Percentiles rank a stretch among this genome's conserved stretches.
These are phyloP conservation scores for Lactuca saligna DNA, from an alignment of 129 eudicot genomes.

Conservation along the genomic window DNA sequence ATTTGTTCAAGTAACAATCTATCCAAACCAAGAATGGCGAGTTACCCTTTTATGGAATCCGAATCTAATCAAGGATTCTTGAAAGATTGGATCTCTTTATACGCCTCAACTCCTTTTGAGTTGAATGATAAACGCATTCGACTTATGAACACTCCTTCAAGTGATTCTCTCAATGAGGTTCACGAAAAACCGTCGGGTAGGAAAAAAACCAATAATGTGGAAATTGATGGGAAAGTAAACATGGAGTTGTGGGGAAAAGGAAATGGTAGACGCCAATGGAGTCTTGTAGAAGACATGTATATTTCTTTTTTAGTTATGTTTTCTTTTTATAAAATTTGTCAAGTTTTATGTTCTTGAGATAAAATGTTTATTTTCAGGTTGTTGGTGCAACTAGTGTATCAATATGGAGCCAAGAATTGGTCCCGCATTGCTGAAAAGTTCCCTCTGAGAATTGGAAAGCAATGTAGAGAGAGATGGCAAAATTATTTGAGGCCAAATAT, in stretches of 20 bases:
- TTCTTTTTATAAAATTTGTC: background rate
- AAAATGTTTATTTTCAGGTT: constrained; percentile 27
- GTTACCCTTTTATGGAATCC: constrained; percentile 24
- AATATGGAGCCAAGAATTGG: constrained; percentile 47
- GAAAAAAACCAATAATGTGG: constrained; percentile 17
- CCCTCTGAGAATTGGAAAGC: constrained; percentile 50
- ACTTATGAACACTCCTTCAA: too few relatives aligned
- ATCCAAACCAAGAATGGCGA: constrained; percentile 18
- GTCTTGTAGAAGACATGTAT: constrained; percentile 44
- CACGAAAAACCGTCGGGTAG: background rate
- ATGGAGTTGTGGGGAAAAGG: constrained; percentile 9
- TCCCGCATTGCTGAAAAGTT: constrained; percentile 44
- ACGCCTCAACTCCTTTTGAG: constrained; percentile 4
- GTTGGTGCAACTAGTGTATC: constrained; percentile 38
- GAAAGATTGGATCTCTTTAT: constrained; percentile 15
- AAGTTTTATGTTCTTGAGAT: background rate
- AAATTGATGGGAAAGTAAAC: constrained; percentile 18
- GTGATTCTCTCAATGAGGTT: constrained; percentile 1
- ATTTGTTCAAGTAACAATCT: constrained; percentile 11
- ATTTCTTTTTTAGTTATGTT: background rate
- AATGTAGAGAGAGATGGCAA: constrained; percentile 69
- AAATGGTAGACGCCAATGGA: constrained; percentile 44
- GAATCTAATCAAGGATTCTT: constrained; percentile 23
- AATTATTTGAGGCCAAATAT: constrained; percentile 55
- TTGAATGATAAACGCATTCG: background rate